Evolutionary conservation across 2,329 filamentous ascomycete species (phyloP).

Genomic region (Amylocarpus encephaloides): DNA sequence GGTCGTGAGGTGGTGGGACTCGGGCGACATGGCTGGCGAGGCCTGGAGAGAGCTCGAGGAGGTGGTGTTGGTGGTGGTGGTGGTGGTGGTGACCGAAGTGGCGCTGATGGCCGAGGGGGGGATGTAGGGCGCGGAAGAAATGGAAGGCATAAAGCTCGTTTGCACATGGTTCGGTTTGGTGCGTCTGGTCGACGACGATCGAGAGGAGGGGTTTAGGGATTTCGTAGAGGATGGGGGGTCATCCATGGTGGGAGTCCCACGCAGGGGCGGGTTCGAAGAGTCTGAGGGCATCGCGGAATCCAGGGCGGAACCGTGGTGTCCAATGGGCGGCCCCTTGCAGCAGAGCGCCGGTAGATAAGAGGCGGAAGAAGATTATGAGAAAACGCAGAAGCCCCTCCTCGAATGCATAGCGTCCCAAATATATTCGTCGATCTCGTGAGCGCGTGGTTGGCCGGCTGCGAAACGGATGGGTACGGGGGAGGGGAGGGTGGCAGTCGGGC

Average conservation of each 20-base stretch:
- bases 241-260: slow-evolving; percentile 9
- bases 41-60: slow-evolving; percentile 47
- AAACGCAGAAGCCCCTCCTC: slow-evolving; percentile 19
- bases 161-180: slow-evolving; percentile 29
- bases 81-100: slow-evolving; percentile 47
- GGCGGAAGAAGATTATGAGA: slow-evolving; percentile 15
- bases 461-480: not conserved
- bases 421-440: not conserved
- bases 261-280: slow-evolving; percentile 17
- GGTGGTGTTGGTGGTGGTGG: slow-evolving; percentile 50
- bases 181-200: slow-evolving; percentile 18
- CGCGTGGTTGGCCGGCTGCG: not conserved
- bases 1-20: slow-evolving; percentile 43
- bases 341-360: slow-evolving; percentile 11
- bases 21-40: slow-evolving; percentile 53
- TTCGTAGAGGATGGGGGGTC: slow-evolving; percentile 8
- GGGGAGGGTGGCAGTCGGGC: too few species aligned
- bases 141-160: slow-evolving; percentile 25
- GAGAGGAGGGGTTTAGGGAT: slow-evolving; percentile 7
- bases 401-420: slow-evolving; percentile 24
- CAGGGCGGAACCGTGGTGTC: slow-evolving; percentile 10
- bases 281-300: slow-evolving; percentile 17
- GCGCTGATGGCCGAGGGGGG: slow-evolving; percentile 50
- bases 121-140: slow-evolving; percentile 32
- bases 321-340: slow-evolving; percentile 19